phyloP scores from a whole-genome alignment of 2,329 filamentous ascomycete species.

The Hymenoscyphus salicellus region DNA sequence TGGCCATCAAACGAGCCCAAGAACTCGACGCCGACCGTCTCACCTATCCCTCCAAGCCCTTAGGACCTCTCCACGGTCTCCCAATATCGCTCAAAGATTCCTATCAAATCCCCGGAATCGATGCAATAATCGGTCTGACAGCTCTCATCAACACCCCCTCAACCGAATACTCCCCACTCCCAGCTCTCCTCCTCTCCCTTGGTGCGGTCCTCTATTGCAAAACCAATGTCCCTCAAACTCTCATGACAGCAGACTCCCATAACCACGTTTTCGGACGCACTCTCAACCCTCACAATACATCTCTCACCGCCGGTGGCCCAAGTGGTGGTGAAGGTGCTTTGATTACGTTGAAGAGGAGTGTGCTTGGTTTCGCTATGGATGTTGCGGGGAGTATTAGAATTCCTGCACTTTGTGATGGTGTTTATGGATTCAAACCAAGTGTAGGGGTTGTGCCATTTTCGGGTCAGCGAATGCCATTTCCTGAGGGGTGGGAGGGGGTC shows the following conservation, averaged over 20 bases:
- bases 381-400: conserved; percentile 48
- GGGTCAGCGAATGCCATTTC: conserved; percentile 45
- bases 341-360: conserved; percentile 53
- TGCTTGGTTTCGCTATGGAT: conserved; percentile 61
- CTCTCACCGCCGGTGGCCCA: conserved; percentile 59
- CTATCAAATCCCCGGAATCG: conserved; percentile 52
- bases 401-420: conserved; percentile 48
- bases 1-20: conserved; percentile 45
- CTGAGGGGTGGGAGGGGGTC: conserved; percentile 50
- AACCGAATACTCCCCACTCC: conserved; percentile 52
- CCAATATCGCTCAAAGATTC: conserved; percentile 60
- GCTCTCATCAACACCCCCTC: conserved; percentile 52
- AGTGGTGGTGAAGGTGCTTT: conserved; percentile 63
- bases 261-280: conserved; percentile 62
- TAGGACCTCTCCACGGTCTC: conserved; percentile 62
- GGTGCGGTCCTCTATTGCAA: conserved; percentile 69
- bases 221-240: conserved; percentile 63
- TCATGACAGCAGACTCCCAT: conserved; percentile 53
- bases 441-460: conserved; percentile 42
- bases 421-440: conserved; percentile 51
- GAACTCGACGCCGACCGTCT: conserved; percentile 44
- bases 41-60: conserved; percentile 38
- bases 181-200: conserved; percentile 54
- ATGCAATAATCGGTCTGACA: conserved; percentile 55
- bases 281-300: conserved; percentile 59